phyloP scores from a whole-genome alignment of 495 filamentous ascomycete genomes.

The Letharia lupina region DNA sequence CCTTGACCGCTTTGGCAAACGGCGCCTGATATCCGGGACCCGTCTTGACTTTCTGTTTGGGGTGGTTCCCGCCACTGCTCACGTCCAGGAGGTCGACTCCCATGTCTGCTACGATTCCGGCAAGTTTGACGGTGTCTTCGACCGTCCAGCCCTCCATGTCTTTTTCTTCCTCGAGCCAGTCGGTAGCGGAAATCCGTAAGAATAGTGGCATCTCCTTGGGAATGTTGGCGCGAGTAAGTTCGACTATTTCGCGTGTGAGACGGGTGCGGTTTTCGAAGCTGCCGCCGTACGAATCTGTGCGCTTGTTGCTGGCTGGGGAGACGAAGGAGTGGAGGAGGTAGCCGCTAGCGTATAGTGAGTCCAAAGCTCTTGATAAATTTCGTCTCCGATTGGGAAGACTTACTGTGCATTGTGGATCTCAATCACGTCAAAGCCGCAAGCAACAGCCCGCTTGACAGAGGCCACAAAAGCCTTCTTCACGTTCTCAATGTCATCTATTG shows the following conservation, averaged over 20 bases:
- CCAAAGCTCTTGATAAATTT: slow-evolving; percentile 22
- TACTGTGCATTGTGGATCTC: slow-evolving; percentile 50
- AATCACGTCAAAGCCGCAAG: slow-evolving; percentile 51
- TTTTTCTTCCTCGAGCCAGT: slow-evolving; percentile 47
- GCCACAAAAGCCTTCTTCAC: slow-evolving; percentile 49
- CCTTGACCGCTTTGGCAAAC: slow-evolving; percentile 55
- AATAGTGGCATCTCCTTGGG: slow-evolving; percentile 54
- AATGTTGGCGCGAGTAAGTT: slow-evolving; percentile 36
- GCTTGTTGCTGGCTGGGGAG: slow-evolving; percentile 49
- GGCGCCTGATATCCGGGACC: slow-evolving; percentile 58
- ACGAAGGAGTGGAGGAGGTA: slow-evolving; percentile 63
- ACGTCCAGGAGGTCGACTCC: slow-evolving; percentile 61
- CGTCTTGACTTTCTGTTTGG: slow-evolving; percentile 48
- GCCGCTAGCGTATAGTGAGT: slow-evolving; percentile 38
- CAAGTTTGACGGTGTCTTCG: slow-evolving; percentile 48
- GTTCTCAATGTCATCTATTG: slow-evolving; percentile 45
- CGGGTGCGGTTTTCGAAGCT: slow-evolving; percentile 49
- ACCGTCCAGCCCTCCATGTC: slow-evolving; percentile 47
- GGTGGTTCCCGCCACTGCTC: slow-evolving; percentile 51
- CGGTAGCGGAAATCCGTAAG: slow-evolving; percentile 50
- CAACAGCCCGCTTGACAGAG: slow-evolving; percentile 46
- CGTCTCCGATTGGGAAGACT: slow-evolving; percentile 6
- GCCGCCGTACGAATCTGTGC: slow-evolving; percentile 60
- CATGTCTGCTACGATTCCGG: slow-evolving; percentile 40
- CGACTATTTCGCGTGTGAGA: slow-evolving; percentile 44